Base-by-base conservation (phyloP, 2,329 filamentous ascomycete genomes). In the Chaetomium sp. region DNA sequence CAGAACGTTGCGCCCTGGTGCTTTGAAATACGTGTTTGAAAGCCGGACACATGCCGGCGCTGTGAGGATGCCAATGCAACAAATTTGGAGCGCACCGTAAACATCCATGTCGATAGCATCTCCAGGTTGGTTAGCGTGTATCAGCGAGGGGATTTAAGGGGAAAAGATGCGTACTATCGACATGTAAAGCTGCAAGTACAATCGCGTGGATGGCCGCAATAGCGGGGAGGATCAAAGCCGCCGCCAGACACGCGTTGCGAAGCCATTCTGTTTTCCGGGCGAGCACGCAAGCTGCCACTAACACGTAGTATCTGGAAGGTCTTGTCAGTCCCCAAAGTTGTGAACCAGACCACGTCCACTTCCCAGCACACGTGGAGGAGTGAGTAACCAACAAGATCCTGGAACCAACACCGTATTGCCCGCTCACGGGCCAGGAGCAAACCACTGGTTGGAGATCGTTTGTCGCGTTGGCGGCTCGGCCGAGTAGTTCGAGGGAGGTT, bases 21-120 rank as follows among this genome's bases (percentile, higher is more conserved):
- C 77, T 52, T 81, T 74, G 65, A 86, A 87, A 64, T 87, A 87
- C 0, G 84, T 87, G 12, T 70, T 70, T 1, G 84, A 87, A 44
- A 84, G 67, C 58, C 77, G 75, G 27, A 84, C 82, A 0, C 83
- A 85, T 0, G 83, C 74, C 0, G 84, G 85, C 4, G 81, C 84
- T 1, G 82, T 80, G 4, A 88, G 62, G 12, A 87, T 82, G 10
- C 82, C 84, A 40, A 88, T 83, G 0, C 84, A 76, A 56, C 84
- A 87, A 0, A 87, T 66, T 60, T 88, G 85, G 59, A 87, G 86
- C 7, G 83, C 82, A 1, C 85, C 85, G 55, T 79, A 88, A 3
- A 87, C 72, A 61, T 88, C 85, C 78, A 88, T 80, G 62, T 87
- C 84, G 11, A 86, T 77, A 3, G 54, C 54, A 10, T 45, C 54